A percentile compares a stretch with the other conserved stretches of the same genome.
Evolutionary conservation across 805 yeast species (phyloP).

Genomic region (Kazachstania psychrophila): DNA sequence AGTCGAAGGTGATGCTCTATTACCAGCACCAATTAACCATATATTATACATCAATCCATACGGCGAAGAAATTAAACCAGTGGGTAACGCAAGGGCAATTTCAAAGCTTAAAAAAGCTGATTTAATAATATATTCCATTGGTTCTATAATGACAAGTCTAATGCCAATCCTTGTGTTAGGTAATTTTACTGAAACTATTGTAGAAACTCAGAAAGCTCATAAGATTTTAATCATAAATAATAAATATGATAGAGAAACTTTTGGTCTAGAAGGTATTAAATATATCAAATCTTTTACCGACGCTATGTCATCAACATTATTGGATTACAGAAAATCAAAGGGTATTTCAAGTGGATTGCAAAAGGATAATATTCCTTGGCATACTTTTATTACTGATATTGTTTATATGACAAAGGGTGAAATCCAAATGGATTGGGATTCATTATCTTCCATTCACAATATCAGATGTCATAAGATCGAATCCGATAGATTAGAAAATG

Average conservation of each 20-base stretch:
- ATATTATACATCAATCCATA: constrained; percentile 77
- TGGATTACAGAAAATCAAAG: constrained; percentile 16
- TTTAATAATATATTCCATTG: constrained; percentile 66
- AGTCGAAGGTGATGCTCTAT: constrained; percentile 41
- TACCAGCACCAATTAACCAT: constrained; percentile 65
- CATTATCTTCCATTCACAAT: constrained; percentile 33
- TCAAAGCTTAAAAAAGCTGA: constrained; percentile 42
- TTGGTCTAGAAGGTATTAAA: constrained; percentile 50
- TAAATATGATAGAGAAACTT: constrained; percentile 69
- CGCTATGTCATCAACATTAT: constrained; percentile 22
- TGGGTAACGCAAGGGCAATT: constrained; percentile 55
- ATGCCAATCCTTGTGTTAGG: constrained; percentile 67
- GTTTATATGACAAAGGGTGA: constrained; percentile 44
- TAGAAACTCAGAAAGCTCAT: constrained; percentile 21
- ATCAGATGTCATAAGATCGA: constrained; percentile 36
- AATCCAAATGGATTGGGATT: constrained; percentile 39
- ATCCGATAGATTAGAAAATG: constrained; percentile 20
- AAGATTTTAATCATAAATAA: constrained; percentile 69
- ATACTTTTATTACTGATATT: constrained; percentile 52
- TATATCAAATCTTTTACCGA: constrained; percentile 45
- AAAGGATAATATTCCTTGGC: constrained; percentile 28
- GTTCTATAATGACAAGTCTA: constrained; percentile 81
- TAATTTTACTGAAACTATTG: constrained; percentile 61
- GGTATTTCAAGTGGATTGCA: constrained; percentile 6
- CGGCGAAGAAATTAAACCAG: constrained; percentile 78